phyloP scores from a whole-genome alignment of 768 basidiomycete genomes.

The Lactarius pseudohatsudake region DNA sequence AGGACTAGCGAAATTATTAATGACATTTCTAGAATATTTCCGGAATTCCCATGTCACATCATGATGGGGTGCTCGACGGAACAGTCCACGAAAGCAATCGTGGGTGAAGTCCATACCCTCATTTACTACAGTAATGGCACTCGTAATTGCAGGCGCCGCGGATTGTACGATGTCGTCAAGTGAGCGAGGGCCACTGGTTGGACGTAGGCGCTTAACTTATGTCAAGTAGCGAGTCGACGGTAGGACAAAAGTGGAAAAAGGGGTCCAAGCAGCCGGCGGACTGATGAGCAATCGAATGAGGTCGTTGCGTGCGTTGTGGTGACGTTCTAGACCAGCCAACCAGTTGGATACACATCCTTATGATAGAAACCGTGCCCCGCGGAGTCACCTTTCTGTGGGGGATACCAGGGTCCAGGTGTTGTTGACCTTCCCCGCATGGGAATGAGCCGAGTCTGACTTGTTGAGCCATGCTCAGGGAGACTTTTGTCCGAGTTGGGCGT shows the following conservation, averaged over 20 bases:
- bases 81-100: background rate
- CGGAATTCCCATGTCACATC: conserved; percentile 1
- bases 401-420: background rate
- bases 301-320: background rate
- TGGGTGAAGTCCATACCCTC: background rate
- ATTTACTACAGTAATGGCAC: background rate
- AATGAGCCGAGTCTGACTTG: background rate
- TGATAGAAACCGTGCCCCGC: conserved; percentile 15
- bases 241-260: conserved; percentile 12
- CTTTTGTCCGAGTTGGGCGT: conserved; percentile 18
- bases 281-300: background rate
- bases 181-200: background rate
- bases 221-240: conserved; percentile 8
- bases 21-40: conserved; percentile 1
- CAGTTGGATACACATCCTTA: background rate
- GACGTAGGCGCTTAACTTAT: background rate
- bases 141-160: background rate
- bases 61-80: background rate
- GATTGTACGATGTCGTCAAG: background rate
- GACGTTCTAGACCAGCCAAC: conserved; percentile 17
- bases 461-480: conserved; percentile 12
- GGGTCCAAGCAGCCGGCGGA: conserved; percentile 19
- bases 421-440: background rate
- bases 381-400: background rate
- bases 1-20: conserved; percentile 1